Evolutionary conservation across 2,329 filamentous ascomycete species (phyloP), one percentile per base, ranked within the genome.

Genomic region (Pseudonectria buxi): DNA sequence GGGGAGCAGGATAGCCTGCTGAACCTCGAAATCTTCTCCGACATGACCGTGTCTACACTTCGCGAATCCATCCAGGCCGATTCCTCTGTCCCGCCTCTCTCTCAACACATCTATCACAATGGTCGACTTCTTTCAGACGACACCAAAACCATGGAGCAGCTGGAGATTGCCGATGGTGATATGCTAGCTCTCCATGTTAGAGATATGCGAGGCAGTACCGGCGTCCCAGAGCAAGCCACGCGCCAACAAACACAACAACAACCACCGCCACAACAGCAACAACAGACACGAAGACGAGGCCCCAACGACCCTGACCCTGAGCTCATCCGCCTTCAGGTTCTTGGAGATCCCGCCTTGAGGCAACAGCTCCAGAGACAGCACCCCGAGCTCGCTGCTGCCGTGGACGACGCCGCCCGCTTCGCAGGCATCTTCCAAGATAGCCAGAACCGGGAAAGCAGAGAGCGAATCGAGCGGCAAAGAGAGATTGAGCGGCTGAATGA

Each of bases 41-140:
- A 86, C 53, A 87, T 92, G 71, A 86, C 86, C 31, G 65, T 96
- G 50, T 81, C 81, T 53, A 82, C 87, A 35, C 76, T 98, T 47
- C 94, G 94, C 63, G 84, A 81, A 56, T 85, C 87, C 56, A 83
- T 98, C 57, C 78, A 92, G 58, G 84, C 80, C 62, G 90, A 96
- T 63, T 83, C 83, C 32, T 70, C 71, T 51, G 81, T 94, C 49
- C 77, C 84, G 18, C 74, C 79, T 13, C 68, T 71, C 29, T 72
- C 82, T 30, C 88, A 95, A 61, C 81, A 87, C 56, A 81, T 96
- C 56, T 94, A 92, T 64, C 84, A 90, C 66, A 94, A 95, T 59
- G 92, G 90, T 46, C 76, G 78, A 46, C 76, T 89, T 28, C 78
- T 98, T 36, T 74, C 69, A 47, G 81, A 88, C 62, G 82, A 89